A percentile compares a stretch with the other conserved stretches of the same genome.
These are phyloP conservation scores for Beauveria pseudobassiana DNA, from an alignment of 2,329 filamentous ascomycete species.

Conservation along the genomic window DNA sequence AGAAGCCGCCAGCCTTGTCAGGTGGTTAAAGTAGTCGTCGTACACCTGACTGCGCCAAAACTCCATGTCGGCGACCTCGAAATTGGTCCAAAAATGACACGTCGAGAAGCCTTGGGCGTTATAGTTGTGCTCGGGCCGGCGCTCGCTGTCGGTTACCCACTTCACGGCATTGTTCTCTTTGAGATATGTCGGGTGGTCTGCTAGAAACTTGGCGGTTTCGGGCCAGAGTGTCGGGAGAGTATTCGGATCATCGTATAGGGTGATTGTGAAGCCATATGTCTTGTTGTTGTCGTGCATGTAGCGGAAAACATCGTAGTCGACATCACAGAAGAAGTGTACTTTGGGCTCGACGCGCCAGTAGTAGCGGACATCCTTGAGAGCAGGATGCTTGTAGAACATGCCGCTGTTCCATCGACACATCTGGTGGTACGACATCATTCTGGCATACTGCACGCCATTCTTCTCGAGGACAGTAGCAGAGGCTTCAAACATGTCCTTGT, in stretches of 20 bases:
- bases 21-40: constrained; percentile 91
- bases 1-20: constrained; percentile 79
- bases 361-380: constrained; percentile 72
- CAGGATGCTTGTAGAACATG: constrained; percentile 94
- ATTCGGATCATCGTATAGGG: constrained; percentile 84
- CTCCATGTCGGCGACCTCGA: constrained; percentile 87
- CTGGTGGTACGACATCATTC: constrained; percentile 86
- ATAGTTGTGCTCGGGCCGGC: constrained; percentile 70
- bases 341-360: constrained; percentile 99
- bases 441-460: constrained; percentile 83
- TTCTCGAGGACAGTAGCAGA: constrained; percentile 77
- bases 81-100: constrained; percentile 99
- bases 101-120: constrained; percentile 91
- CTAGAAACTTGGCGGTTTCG: constrained; percentile 86
- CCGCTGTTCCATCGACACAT: constrained; percentile 99
- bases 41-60: constrained; percentile 91
- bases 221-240: constrained; percentile 88
- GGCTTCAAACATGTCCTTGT: constrained; percentile 75
- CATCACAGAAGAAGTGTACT: constrained; percentile 97
- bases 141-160: constrained; percentile 75
- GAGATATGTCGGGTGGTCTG: constrained; percentile 73
- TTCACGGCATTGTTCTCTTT: constrained; percentile 77
- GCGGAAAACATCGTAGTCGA: constrained; percentile 97
- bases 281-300: constrained; percentile 99
- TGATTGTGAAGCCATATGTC: constrained; percentile 98